Base-by-base conservation (phyloP, 2,329 filamentous ascomycete species). In the Sarocladium strictum region DNA sequence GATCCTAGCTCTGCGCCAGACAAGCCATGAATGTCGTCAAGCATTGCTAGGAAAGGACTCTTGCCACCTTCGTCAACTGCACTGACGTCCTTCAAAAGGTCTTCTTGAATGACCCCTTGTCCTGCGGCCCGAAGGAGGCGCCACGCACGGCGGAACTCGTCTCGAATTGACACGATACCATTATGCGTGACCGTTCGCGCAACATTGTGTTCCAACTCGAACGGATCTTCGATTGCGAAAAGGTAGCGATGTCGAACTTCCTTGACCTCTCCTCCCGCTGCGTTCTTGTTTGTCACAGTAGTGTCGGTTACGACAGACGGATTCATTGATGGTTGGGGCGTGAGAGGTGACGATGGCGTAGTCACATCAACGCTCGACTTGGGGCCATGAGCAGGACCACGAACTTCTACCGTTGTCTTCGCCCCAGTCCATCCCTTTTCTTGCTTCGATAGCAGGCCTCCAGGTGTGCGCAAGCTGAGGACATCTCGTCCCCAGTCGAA, bases 161-260 rank as follows among this genome's bases (percentile, higher is more conserved):
- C 87, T 38, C 89, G 78, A 57, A 96, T 94, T 1, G 86, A 80
- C 1, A 89, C 85, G 58, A 96, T 89, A 2, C 90, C 90, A 57
- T 85, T 81, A 63, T 93, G 88, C 6, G 87, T 91, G 1, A 96
- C 90, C 0, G 90, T 96, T 51, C 90, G 78, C 2, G 89, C 92
- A 32, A 96, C 87, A 62, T 96, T 97, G 69, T 96, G 90, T 38
- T 90, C 85, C 2, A 85, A 71, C 72, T 96, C 90, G 63, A 96
- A 96, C 0, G 92, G 92, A 66, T 96, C 92, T 66, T 96, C 92
- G 57, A 97, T 92, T 29, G 90, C 89, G 60, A 96, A 88, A 3
- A 96, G 78, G 67, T 90, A 96, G 12, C 90, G 83, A 63, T 91
- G 83, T 2, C 88, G 82, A 14, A 93, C 79, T 63, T 91, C 88